Evolutionary conservation across 352 stramenopile genomes (phyloP).

Genomic region (Phytophthora pisi): DNA sequence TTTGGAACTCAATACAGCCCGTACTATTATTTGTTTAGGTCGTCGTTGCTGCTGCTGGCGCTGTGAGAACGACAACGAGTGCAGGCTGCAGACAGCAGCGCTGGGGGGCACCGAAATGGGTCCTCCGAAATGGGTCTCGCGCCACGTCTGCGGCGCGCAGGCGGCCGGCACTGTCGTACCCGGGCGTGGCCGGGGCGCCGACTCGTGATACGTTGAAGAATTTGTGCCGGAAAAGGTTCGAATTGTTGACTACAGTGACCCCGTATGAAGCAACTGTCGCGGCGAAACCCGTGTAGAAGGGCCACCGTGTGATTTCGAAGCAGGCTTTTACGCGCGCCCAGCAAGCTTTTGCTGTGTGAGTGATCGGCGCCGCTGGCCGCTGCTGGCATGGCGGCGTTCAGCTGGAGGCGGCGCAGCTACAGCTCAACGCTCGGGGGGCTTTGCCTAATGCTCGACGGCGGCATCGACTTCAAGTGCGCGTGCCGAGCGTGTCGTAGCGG

Average conservation of each 20-base stretch:
- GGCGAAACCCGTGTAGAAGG: conserved; percentile 12
- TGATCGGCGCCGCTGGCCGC: neutral
- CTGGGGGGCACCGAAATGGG: neutral
- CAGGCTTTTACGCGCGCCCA: conserved; percentile 26
- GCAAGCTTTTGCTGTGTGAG: conserved; percentile 27
- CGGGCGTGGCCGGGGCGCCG: conserved; percentile 1
- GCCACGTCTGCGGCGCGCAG: conserved; percentile 23
- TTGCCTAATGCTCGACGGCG: neutral
- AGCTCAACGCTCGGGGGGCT: neutral
- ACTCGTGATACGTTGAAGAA: conserved; percentile 39
- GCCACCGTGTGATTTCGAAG: conserved; percentile 27
- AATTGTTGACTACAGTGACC: conserved; percentile 31
- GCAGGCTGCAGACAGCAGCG: too few relatives aligned
- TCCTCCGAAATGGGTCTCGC: conserved; percentile 1
- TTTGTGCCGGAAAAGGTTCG: conserved; percentile 21
- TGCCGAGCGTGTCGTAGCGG: conserved; percentile 5
- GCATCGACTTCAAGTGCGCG: neutral
- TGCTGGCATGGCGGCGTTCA: neutral
- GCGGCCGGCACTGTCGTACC: conserved; percentile 30
- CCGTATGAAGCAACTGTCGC: conserved; percentile 7
- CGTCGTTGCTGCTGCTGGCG: too few relatives aligned
- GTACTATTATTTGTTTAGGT: too few relatives aligned
- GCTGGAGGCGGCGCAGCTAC: neutral
- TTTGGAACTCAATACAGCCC: too few relatives aligned
- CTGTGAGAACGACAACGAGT: too few relatives aligned